phyloP scores from a whole-genome alignment of 2,329 filamentous ascomycete species.

The Remersonia thermophila region DNA sequence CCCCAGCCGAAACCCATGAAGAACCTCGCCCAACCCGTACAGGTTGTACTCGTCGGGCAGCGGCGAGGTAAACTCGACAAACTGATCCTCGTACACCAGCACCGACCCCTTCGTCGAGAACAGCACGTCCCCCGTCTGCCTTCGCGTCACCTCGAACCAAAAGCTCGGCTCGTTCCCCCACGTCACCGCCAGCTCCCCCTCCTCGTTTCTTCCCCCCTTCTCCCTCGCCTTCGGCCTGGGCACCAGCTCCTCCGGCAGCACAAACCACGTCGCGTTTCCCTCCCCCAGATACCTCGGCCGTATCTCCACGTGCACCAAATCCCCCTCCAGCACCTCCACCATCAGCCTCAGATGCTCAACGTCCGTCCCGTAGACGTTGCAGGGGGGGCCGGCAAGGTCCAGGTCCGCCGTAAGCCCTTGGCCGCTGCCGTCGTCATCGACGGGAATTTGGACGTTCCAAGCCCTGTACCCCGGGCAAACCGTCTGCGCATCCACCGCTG shows the following conservation, averaged over 20 bases:
- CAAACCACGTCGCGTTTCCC: constrained; percentile 53
- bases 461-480: constrained; percentile 60
- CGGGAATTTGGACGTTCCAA: constrained; percentile 38
- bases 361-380: constrained; percentile 70
- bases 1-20: constrained; percentile 58
- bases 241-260: constrained; percentile 51
- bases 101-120: constrained; percentile 54
- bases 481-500: constrained; percentile 49
- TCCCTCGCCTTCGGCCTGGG: constrained; percentile 35
- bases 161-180: constrained; percentile 47
- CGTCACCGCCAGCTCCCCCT: constrained; percentile 41
- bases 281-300: constrained; percentile 48
- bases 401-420: constrained; percentile 57
- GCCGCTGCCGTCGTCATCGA: constrained; percentile 25
- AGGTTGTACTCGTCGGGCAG: constrained; percentile 62
- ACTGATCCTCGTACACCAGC: constrained; percentile 65
- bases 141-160: constrained; percentile 51
- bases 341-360: constrained; percentile 52
- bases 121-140: constrained; percentile 48
- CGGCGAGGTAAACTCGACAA: constrained; percentile 57
- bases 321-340: constrained; percentile 52
- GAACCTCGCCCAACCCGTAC: constrained; percentile 63
- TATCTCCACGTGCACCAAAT: constrained; percentile 60
- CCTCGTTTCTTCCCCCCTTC: constrained; percentile 13
- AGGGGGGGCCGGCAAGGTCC: constrained; percentile 54